These are phyloP conservation scores for Eremothecium sinecaudum DNA, from an alignment of 1,139 yeast genomes.

Conservation along the genomic window DNA sequence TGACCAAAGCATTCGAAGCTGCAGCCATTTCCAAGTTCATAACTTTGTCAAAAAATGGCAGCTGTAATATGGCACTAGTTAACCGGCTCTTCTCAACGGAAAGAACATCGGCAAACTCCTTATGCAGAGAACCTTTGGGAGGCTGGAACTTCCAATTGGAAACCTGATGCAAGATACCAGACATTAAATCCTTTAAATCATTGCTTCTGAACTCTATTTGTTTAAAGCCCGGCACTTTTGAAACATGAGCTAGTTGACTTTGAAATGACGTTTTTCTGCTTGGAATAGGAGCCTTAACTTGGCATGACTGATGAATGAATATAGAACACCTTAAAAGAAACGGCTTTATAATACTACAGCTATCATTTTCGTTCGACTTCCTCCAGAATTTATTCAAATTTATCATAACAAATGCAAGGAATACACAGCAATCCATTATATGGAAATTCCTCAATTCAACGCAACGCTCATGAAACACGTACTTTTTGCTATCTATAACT, in stretches of 20 bases:
- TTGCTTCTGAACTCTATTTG: conserved; percentile 10
- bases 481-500: conserved; percentile 1
- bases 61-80: conserved; percentile 9
- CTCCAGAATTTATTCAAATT: conserved; percentile 13
- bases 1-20: conserved; percentile 13
- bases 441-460: conserved; percentile 14
- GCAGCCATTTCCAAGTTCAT: conserved; percentile 13
- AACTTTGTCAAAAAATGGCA: conserved; percentile 14
- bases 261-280: conserved; percentile 4
- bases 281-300: conserved; percentile 2
- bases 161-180: conserved; percentile 9
- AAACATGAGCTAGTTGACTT: conserved; percentile 4
- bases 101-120: not conserved
- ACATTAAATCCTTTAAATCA: conserved; percentile 9
- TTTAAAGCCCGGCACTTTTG: conserved; percentile 9
- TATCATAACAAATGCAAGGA: conserved; percentile 15
- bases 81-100: not conserved
- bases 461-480: conserved; percentile 1
- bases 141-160: conserved; percentile 11
- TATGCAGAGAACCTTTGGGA: not conserved
- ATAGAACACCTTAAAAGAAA: conserved; percentile 14
- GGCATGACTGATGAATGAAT: conserved; percentile 5
- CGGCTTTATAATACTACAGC: conserved; percentile 2
- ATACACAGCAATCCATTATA: conserved; percentile 20
- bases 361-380: not conserved